Evolutionary conservation across 1,284 basidiomycete species (phyloP).

Genomic region (Pterulicium gracile): DNA sequence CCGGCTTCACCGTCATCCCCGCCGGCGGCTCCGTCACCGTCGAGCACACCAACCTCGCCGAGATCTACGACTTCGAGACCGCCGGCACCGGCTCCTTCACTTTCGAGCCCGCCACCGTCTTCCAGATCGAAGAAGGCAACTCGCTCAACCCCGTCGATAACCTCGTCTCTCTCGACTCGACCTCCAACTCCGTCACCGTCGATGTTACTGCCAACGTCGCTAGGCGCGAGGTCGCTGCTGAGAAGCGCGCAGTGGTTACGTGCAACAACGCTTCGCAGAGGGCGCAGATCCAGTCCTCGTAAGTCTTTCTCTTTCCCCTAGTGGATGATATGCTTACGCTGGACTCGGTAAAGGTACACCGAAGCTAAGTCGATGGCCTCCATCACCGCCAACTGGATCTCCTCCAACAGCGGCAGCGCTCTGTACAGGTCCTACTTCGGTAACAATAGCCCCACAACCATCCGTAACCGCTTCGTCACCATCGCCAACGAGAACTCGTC

Average conservation of each 20-base stretch:
- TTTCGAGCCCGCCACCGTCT: slow-evolving; percentile 4
- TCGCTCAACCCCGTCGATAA: slow-evolving; percentile 17
- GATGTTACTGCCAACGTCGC: slow-evolving; percentile 19
- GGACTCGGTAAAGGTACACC: slow-evolving; percentile 16
- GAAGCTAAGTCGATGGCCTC: slow-evolving; percentile 26
- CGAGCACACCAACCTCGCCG: slow-evolving; percentile 15
- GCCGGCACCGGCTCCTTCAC: slow-evolving; percentile 6
- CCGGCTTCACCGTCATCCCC: slow-evolving; percentile 26
- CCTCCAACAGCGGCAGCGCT: slow-evolving; percentile 17
- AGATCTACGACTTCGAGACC: slow-evolving; percentile 6
- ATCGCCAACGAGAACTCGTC: slow-evolving; percentile 23
- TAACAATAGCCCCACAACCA: slow-evolving; percentile 18
- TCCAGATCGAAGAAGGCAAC: slow-evolving; percentile 7
- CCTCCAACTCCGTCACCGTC: slow-evolving; percentile 18
- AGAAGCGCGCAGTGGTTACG: slow-evolving; percentile 21
- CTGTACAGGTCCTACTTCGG: slow-evolving; percentile 24
- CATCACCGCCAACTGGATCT: slow-evolving; percentile 19
- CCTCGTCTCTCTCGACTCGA: slow-evolving; percentile 14
- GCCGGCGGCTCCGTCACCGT: slow-evolving; percentile 28
- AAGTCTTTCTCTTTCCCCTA: slow-evolving; percentile 2
- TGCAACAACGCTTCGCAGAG: slow-evolving; percentile 20
- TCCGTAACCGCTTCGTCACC: slow-evolving; percentile 19
- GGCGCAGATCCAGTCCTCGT: slow-evolving; percentile 25
- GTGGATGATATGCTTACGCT: not conserved
- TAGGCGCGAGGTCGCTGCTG: slow-evolving; percentile 18